Evolutionary conservation across 495 filamentous ascomycete species (phyloP).

Genomic region (Penicillium subrubescens): DNA sequence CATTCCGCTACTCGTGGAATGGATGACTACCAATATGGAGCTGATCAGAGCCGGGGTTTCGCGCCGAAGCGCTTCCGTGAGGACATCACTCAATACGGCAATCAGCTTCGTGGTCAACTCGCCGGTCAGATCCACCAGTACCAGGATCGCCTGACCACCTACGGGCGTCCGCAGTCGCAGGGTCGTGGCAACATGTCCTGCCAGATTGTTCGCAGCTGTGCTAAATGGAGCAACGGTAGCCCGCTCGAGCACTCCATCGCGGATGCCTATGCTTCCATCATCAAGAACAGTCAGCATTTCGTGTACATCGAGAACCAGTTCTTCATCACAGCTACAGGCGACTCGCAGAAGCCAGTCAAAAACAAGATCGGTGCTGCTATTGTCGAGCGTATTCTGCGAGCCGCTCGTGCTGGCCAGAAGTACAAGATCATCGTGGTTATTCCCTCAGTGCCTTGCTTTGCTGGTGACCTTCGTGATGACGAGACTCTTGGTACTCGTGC

Average conservation of each 20-base stretch:
- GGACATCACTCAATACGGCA: constrained; percentile 39
- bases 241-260: constrained; percentile 81
- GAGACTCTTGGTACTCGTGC: constrained; percentile 82
- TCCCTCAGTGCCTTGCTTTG: constrained; percentile 87
- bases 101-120: constrained; percentile 44
- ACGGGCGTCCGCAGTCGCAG: constrained; percentile 30
- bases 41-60: constrained; percentile 36
- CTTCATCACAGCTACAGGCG: constrained; percentile 88
- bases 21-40: constrained; percentile 36
- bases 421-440: constrained; percentile 88
- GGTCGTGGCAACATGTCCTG: constrained; percentile 56
- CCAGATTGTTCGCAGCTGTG: constrained; percentile 70
- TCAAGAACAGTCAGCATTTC: constrained; percentile 79
- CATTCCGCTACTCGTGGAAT: constrained; percentile 44
- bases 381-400: constrained; percentile 82
- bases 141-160: constrained; percentile 40
- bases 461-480: constrained; percentile 80
- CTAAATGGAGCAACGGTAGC: constrained; percentile 73
- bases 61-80: constrained; percentile 36
- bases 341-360: constrained; percentile 74
- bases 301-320: constrained; percentile 98
- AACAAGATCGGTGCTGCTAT: constrained; percentile 90
- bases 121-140: constrained; percentile 53
- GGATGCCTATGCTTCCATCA: constrained; percentile 84
- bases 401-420: constrained; percentile 67